Evolutionary conservation across 768 basidiomycete genomes (phyloP), one percentile per base, ranked within the genome.

Genomic region (Clavulina sp.): DNA sequence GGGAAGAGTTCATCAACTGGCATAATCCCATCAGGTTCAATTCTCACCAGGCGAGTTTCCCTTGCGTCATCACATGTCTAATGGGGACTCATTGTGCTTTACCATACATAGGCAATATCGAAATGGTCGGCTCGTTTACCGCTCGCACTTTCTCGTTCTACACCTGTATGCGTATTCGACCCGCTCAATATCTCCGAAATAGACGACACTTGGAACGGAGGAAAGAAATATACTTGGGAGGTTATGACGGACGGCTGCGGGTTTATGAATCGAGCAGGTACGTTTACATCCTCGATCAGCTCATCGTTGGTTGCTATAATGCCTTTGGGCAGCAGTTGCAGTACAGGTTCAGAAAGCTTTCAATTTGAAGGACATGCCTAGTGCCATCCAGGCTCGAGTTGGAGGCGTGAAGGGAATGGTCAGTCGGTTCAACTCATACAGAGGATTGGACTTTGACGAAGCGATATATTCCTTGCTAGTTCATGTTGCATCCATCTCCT

Each of bases 61-160:
- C n/a, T n/a, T n/a, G n/a, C n/a, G n/a, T n/a, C n/a, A n/a, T n/a
- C n/a, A n/a, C n/a, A n/a, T n/a, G n/a, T n/a, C n/a, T n/a, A n/a
- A n/a, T n/a, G n/a, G n/a, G n/a, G n/a, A n/a, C n/a, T n/a, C n/a
- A n/a, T n/a, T n/a, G n/a, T n/a, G n/a, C n/a, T n/a, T n/a, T n/a
- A n/a, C n/a, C n/a, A n/a, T n/a, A n/a, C 4, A n/a, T 49, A 81
- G 80, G 66, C 69, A 6, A 71, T 80, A 64, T 67, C 73, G 1
- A 82, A 83, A 62, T 82, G 75, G 73, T 67, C 72, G 7, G 70
- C 79, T 19, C 70, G 80, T 0, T 76, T 74, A 55, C 69, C 73
- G 0, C 68, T 83, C 4, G 78, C 74, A 0, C 60, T 81, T 4
- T 82, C 81, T 0, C 81, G 71, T 48, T 81, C 80, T 1, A 66